Evolutionary conservation across 2,329 filamentous ascomycete species (phyloP).

Genomic region (Cryphonectria nitschkei): DNA sequence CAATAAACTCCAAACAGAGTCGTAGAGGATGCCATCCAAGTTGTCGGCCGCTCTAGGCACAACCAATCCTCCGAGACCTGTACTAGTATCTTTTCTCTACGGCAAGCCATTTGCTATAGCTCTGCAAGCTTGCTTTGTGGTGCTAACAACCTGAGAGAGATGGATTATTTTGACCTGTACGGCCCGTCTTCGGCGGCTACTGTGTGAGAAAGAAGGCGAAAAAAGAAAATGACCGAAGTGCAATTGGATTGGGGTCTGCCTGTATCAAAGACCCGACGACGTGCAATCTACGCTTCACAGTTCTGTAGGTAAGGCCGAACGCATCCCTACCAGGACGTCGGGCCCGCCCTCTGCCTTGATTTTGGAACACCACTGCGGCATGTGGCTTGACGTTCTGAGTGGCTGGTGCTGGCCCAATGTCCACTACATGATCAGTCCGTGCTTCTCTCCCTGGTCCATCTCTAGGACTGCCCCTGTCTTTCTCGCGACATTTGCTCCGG

Average conservation of each 20-base stretch:
- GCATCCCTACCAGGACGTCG: not conserved
- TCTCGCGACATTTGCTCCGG: not conserved
- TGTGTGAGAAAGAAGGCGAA: not conserved
- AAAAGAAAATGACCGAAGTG: not conserved
- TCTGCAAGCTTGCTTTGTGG: too few relatives aligned
- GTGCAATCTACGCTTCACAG: not conserved
- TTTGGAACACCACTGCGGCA: not conserved
- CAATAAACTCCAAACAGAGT: too few relatives aligned
- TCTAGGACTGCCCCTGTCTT: not conserved
- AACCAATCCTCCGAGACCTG: too few relatives aligned
- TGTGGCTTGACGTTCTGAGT: slow-evolving; percentile 13
- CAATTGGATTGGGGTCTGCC: not conserved
- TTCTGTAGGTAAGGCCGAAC: not conserved
- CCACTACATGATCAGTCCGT: not conserved
- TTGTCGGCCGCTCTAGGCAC: too few relatives aligned
- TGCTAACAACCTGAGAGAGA: too few relatives aligned
- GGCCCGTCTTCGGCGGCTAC: not conserved
- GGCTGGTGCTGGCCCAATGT: not conserved
- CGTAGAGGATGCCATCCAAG: too few relatives aligned
- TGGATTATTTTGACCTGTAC: too few relatives aligned
- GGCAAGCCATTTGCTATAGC: too few relatives aligned
- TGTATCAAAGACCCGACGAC: not conserved
- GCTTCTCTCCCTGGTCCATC: not conserved
- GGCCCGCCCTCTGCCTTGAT: slow-evolving; percentile 12
- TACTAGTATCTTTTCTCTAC: too few relatives aligned